Base-by-base conservation (phyloP, 805 yeast species). In the Cyberlindnera meyerae region DNA sequence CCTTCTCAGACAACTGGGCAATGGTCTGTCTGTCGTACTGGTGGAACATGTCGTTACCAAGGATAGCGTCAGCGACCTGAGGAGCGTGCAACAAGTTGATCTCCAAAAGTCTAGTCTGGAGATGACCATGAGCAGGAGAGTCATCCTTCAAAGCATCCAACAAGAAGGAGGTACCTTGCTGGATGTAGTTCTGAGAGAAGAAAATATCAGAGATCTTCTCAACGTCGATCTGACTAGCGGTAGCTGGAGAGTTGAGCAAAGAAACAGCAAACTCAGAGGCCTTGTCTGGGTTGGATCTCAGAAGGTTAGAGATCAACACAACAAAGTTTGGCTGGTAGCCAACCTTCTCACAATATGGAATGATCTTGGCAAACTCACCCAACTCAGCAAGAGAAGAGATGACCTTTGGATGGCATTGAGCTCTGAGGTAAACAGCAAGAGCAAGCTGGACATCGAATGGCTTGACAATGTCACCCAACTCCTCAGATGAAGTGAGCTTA, bases 41-140 rank as follows among this genome's bases (percentile, higher is more conserved):
- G 48, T 89, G 78, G 68, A 94, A 93, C 86, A 93, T 90, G 43
- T 81, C 79, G 63, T 90, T 93, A 43, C 97, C 96, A 54, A 93
- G 72, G 49, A 93, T 93, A 15, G 99, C 99, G 64, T 93, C 98
- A 29, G 98, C 99, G 39, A 93, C 99, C 71, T 93, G 98, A 34
- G 99, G 99, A 13, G 98, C 98, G 60, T 89, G 94, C 58, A 86
- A 62, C 59, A 93, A 71, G 62, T 93, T 93, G 49, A 86, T 87
- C 65, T 93, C 98, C 49, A 93, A 75, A 34, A 93, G 77, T 55
- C 95, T 79, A 8, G 98, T 93, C 71, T 93, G 98, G 57, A 93
- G 71, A 55, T 88, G 95, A 13, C 96, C 97, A 58, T 93, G 96
- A 45, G 89, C 82, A 27, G 97, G 97, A 26, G 81, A 73, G 64